Percentiles rank a stretch among this genome's conserved stretches.
Conservation (phyloP, 2,329 filamentous ascomycete genomes). For the Fonsecaea pedrosoi region DNA sequence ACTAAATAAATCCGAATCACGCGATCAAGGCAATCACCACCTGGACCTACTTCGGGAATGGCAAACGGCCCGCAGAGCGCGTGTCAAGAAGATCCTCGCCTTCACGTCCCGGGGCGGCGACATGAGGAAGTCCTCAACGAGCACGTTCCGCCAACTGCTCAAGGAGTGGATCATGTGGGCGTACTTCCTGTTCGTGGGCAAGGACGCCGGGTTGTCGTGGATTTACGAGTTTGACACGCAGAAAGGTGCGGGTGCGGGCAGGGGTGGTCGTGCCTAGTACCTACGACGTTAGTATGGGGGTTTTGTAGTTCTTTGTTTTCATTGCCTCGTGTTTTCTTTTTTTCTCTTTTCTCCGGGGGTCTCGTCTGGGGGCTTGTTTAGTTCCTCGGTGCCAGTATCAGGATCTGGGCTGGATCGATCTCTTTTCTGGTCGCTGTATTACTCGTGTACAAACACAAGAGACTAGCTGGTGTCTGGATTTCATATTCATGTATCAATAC, state of each 20-base stretch:
- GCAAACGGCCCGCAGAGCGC: slow-evolving; percentile 57
- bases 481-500: too few species aligned
- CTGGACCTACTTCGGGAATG: slow-evolving; percentile 44
- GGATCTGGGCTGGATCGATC: too few species aligned
- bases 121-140: slow-evolving; percentile 24
- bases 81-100: slow-evolving; percentile 56
- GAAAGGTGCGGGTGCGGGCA: background rate
- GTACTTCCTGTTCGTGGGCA: slow-evolving; percentile 28
- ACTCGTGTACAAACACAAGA: too few species aligned
- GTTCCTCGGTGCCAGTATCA: too few species aligned
- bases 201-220: slow-evolving; percentile 26
- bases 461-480: too few species aligned
- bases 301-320: too few species aligned
- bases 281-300: background rate
- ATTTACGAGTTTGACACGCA: slow-evolving; percentile 30
- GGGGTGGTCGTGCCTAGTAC: background rate
- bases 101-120: slow-evolving; percentile 48
- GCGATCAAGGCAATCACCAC: background rate
- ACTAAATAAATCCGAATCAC: slow-evolving; percentile 9
- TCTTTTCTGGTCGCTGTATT: too few species aligned
- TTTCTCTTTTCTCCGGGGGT: too few species aligned
- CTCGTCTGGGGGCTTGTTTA: too few species aligned
- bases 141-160: slow-evolving; percentile 29
- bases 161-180: slow-evolving; percentile 35
- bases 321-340: too few species aligned